These are phyloP conservation scores for Stenogyne calaminthoides DNA, from an alignment of 305 asterid genomes.

Conservation along the genomic window DNA sequence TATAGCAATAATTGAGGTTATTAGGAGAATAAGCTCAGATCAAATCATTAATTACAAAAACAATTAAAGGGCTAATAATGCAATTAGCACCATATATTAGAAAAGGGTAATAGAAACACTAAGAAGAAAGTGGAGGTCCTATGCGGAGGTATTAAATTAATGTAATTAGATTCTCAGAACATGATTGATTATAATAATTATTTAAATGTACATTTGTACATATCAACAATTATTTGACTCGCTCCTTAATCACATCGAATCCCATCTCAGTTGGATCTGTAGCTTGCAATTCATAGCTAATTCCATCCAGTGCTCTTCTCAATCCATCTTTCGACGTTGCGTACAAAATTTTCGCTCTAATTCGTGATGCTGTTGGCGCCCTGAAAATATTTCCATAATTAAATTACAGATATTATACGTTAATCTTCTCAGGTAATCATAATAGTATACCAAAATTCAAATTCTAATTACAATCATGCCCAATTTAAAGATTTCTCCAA, in stretches of 20 bases:
- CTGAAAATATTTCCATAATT: conserved; percentile 36
- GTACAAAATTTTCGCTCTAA: conserved; percentile 76
- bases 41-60: conserved; percentile 30
- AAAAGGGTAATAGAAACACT: conserved; percentile 22
- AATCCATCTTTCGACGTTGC: conserved; percentile 87
- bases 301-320: conserved; percentile 80
- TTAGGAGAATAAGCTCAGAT: conserved; percentile 5
- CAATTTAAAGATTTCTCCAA: background rate
- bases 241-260: conserved; percentile 69
- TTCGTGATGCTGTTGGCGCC: conserved; percentile 88
- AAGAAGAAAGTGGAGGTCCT: conserved; percentile 21
- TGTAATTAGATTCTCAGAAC: conserved; percentile 9
- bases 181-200: conserved; percentile 6
- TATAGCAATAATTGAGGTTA: conserved; percentile 20
- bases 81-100: conserved; percentile 17
- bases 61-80: conserved; percentile 35
- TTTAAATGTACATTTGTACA: background rate
- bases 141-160: conserved; percentile 38
- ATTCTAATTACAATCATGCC: background rate
- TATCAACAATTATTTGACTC: conserved; percentile 46
- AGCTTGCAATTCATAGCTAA: conserved; percentile 84
- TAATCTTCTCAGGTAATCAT: too few relatives aligned
- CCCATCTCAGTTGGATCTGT: conserved; percentile 97
- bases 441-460: background rate
- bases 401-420: background rate